Conservation (phyloP, 192 early-diverging fungal species). For the Coemansia sp. region DNA sequence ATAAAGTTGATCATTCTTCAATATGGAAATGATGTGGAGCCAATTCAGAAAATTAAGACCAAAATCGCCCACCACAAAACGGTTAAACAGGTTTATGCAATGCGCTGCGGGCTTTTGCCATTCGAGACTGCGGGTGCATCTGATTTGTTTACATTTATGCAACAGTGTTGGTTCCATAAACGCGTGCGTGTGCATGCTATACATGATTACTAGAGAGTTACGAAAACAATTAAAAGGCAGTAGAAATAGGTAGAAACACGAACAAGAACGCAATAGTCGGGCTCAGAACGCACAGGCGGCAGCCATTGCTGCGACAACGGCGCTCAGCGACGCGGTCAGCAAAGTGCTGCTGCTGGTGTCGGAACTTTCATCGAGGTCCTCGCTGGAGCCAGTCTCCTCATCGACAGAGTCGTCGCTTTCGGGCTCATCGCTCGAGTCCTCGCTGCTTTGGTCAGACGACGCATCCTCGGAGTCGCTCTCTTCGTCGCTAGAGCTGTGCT, state of each 20-base stretch:
- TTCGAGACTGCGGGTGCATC: background rate
- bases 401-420: slow-evolving; percentile 10
- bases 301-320: slow-evolving; percentile 31
- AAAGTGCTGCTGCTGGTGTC: slow-evolving; percentile 22
- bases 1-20: no score
- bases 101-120: background rate
- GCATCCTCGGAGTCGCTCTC: background rate
- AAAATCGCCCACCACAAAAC: no score
- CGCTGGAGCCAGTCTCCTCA: slow-evolving; percentile 14
- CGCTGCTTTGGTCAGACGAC: slow-evolving; percentile 7
- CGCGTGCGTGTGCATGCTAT: background rate
- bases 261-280: background rate
- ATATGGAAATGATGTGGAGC: no score
- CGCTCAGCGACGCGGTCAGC: slow-evolving; percentile 26
- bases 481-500: slow-evolving; percentile 3
- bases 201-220: no score
- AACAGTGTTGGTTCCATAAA: background rate
- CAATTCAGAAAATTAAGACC: no score
- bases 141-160: background rate
- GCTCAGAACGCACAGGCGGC: slow-evolving; percentile 36
- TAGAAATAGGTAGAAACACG: background rate
- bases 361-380: background rate
- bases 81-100: background rate
- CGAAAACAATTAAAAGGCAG: no score
- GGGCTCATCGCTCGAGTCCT: background rate